phyloP scores from a whole-genome alignment of 2,329 filamentous ascomycete genomes.

The Beauveria caledonica region DNA sequence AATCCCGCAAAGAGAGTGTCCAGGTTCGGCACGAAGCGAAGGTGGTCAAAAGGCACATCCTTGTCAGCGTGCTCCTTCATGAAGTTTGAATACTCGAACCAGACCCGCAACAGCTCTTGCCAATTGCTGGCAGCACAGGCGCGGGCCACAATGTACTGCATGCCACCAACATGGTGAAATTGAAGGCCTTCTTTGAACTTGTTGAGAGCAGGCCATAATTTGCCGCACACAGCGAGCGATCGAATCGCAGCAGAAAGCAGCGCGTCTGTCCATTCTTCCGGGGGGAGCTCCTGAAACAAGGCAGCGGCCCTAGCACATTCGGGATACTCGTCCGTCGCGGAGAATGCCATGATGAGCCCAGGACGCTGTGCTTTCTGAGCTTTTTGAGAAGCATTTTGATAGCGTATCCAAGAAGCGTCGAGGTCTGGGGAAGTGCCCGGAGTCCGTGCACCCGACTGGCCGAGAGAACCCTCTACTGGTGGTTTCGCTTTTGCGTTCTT shows the following conservation, averaged over 20 bases:
- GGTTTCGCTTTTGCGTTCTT: background rate
- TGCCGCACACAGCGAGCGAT: constrained; percentile 33
- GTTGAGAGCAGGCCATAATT: constrained; percentile 29
- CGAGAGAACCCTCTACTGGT: background rate
- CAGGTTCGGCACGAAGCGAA: constrained; percentile 22
- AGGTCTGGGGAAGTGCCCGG: background rate
- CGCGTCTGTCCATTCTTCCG: constrained; percentile 31
- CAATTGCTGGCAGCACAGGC: constrained; percentile 30
- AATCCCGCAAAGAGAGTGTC: constrained; percentile 26
- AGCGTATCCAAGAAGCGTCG: constrained; percentile 31
- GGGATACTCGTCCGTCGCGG: constrained; percentile 32
- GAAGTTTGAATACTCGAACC: constrained; percentile 26
- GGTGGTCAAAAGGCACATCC: constrained; percentile 13
- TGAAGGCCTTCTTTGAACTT: constrained; percentile 32
- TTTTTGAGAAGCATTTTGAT: constrained; percentile 26
- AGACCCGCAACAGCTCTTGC: constrained; percentile 28
- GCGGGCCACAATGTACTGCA: constrained; percentile 37
- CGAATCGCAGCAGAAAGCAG: constrained; percentile 33
- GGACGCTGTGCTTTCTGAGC: constrained; percentile 22
- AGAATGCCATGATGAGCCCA: constrained; percentile 33
- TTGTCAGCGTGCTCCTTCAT: constrained; percentile 1
- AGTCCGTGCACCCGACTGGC: background rate
- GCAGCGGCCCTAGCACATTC: constrained; percentile 38
- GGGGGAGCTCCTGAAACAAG: constrained; percentile 32
- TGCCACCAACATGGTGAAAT: constrained; percentile 27